These are phyloP conservation scores for Chalciporus pseudorubinellus DNA, from an alignment of 768 basidiomycete genomes.

Conservation along the genomic window DNA sequence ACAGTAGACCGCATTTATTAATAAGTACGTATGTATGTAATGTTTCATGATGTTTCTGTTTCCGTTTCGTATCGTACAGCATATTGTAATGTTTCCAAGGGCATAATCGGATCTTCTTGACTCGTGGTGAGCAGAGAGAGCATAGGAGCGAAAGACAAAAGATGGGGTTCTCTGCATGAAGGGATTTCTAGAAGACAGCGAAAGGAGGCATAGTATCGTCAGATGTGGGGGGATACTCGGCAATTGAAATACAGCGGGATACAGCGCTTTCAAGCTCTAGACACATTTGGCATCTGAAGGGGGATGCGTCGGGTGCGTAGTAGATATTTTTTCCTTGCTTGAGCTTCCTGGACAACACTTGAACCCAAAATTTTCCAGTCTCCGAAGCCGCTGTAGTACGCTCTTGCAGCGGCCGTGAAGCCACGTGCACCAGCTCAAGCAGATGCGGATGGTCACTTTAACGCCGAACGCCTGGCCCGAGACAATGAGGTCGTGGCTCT, in stretches of 20 bases:
- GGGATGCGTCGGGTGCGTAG: neutral
- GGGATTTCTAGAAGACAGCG: slow-evolving; percentile 4
- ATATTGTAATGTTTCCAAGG: slow-evolving; percentile 14
- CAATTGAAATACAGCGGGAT: neutral
- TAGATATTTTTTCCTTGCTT: slow-evolving; percentile 5
- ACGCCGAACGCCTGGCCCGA: slow-evolving; percentile 27
- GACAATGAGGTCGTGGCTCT: slow-evolving; percentile 22
- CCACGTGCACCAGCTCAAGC: slow-evolving; percentile 26
- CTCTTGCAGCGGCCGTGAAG: slow-evolving; percentile 12
- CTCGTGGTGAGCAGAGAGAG: slow-evolving; percentile 8
- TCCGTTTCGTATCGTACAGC: slow-evolving; percentile 16
- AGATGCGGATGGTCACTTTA: slow-evolving; percentile 18
- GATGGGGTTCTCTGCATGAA: slow-evolving; percentile 2
- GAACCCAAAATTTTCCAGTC: neutral
- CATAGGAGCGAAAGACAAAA: neutral
- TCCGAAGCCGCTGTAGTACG: slow-evolving; percentile 5
- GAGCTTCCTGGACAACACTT: neutral
- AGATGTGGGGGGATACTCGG: neutral
- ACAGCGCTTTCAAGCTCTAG: neutral
- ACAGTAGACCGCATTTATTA: neutral
- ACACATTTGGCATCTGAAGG: neutral
- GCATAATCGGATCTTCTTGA: neutral
- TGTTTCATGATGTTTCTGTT: slow-evolving; percentile 3
- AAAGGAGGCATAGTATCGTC: slow-evolving; percentile 4
- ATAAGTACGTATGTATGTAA: neutral